A percentile compares a stretch with the other conserved stretches of the same genome.
These are phyloP conservation scores for Talaromyces sp. DNA, from an alignment of 2,329 filamentous ascomycete species.

Conservation along the genomic window DNA sequence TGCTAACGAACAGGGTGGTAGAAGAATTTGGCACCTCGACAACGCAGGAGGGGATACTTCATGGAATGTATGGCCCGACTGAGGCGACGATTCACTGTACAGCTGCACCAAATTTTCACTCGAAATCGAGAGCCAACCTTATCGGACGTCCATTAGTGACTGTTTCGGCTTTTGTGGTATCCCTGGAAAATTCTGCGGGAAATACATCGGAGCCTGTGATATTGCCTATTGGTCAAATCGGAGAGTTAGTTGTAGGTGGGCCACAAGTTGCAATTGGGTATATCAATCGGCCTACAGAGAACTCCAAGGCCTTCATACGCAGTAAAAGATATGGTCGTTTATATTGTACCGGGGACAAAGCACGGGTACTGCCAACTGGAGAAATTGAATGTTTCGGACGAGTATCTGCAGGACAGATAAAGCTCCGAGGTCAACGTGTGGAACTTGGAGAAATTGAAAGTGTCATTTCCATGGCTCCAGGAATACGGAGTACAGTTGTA, in stretches of 20 bases:
- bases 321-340: slow-evolving; percentile 62
- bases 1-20: slow-evolving; percentile 75
- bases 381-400: slow-evolving; percentile 79
- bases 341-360: slow-evolving; percentile 84
- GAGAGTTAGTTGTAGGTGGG: slow-evolving; percentile 79
- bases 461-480: slow-evolving; percentile 57
- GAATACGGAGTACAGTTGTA: slow-evolving; percentile 64
- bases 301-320: slow-evolving; percentile 64
- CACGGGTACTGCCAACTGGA: slow-evolving; percentile 62
- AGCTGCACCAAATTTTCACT: slow-evolving; percentile 60
- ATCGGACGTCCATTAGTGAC: slow-evolving; percentile 78
- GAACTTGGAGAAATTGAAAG: slow-evolving; percentile 77
- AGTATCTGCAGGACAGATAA: slow-evolving; percentile 76
- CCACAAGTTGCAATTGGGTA: slow-evolving; percentile 76
- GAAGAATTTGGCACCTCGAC: slow-evolving; percentile 68
- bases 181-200: slow-evolving; percentile 37
- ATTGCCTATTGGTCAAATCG: slow-evolving; percentile 63
- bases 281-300: slow-evolving; percentile 75
- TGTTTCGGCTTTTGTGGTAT: slow-evolving; percentile 70
- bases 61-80: slow-evolving; percentile 92
- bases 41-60: slow-evolving; percentile 61
- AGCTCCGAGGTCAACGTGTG: slow-evolving; percentile 77
- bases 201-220: slow-evolving; percentile 44
- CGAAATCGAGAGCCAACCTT: slow-evolving; percentile 57
- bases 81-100: slow-evolving; percentile 91